Conservation (phyloP, 257 asterid genomes). For the Solanum megistacrolobum region DNA sequence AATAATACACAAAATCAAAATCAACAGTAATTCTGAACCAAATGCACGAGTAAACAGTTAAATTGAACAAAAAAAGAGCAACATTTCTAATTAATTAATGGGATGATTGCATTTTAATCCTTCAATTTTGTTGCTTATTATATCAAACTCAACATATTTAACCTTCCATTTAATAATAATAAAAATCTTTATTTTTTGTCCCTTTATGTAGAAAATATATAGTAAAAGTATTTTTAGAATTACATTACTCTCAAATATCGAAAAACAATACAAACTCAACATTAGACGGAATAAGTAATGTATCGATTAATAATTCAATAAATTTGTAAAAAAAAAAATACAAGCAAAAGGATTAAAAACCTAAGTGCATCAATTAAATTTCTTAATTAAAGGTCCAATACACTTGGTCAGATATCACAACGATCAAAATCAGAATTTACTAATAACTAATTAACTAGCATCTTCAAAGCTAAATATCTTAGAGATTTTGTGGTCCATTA, state of each 20-base stretch:
- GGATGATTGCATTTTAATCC: not conserved
- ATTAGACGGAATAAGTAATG: not conserved
- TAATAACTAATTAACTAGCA: not conserved
- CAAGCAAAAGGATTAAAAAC: not conserved
- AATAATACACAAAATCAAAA: too few species aligned
- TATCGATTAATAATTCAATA: not conserved
- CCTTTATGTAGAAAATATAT: too few species aligned
- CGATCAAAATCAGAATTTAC: not conserved
- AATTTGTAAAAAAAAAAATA: not conserved
- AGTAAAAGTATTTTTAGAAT: not conserved
- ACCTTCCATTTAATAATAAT: too few species aligned
- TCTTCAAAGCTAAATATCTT: conserved; percentile 52
- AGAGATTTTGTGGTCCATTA: conserved; percentile 39
- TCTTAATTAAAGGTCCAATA: not conserved
- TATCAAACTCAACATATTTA: not conserved
- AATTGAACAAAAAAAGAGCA: not conserved
- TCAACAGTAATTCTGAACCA: not conserved
- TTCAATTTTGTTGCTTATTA: not conserved
- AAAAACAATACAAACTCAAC: not conserved
- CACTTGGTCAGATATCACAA: not conserved
- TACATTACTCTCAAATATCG: not conserved
- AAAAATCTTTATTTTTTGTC: too few species aligned
- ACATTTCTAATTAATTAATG: too few species aligned
- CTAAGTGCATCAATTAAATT: not conserved
- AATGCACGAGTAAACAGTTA: not conserved